A percentile compares a stretch with the other conserved stretches of the same genome.
These are phyloP conservation scores for Candida boidinii DNA, from an alignment of 805 yeast genomes.

Conservation along the genomic window DNA sequence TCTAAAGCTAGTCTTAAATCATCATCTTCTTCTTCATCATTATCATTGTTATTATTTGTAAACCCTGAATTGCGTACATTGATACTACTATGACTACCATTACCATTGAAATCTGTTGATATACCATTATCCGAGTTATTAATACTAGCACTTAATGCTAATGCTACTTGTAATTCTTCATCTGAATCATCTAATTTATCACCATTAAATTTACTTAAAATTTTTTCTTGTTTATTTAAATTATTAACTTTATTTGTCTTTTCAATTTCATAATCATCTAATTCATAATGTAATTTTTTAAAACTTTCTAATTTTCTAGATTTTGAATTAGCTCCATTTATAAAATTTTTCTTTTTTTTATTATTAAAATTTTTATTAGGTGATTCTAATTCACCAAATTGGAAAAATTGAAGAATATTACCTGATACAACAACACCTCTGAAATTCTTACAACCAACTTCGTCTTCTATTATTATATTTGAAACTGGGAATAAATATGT, in stretches of 20 bases:
- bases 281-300: conserved; percentile 24
- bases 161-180: conserved; percentile 32
- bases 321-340: conserved; percentile 16
- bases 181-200: conserved; percentile 26
- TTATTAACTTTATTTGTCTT: conserved; percentile 9
- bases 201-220: conserved; percentile 41
- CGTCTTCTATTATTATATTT: conserved; percentile 15
- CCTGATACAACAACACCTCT: conserved; percentile 34
- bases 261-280: conserved; percentile 12
- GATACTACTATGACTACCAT: conserved; percentile 2
- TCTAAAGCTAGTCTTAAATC: conserved; percentile 19
- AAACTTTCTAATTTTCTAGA: conserved; percentile 18
- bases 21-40: conserved; percentile 15
- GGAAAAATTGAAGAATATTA: conserved; percentile 35
- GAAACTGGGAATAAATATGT: conserved; percentile 12
- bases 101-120: neutral
- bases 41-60: conserved; percentile 1
- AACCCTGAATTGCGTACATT: neutral
- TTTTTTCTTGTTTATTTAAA: conserved; percentile 11
- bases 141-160: conserved; percentile 30
- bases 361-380: conserved; percentile 6
- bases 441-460: conserved; percentile 26
- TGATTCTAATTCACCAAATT: conserved; percentile 30
- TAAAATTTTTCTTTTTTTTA: conserved; percentile 11
- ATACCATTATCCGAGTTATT: conserved; percentile 6